These are phyloP conservation scores for Salix exigua DNA, from an alignment of 345 rosid genomes.

Conservation along the genomic window DNA sequence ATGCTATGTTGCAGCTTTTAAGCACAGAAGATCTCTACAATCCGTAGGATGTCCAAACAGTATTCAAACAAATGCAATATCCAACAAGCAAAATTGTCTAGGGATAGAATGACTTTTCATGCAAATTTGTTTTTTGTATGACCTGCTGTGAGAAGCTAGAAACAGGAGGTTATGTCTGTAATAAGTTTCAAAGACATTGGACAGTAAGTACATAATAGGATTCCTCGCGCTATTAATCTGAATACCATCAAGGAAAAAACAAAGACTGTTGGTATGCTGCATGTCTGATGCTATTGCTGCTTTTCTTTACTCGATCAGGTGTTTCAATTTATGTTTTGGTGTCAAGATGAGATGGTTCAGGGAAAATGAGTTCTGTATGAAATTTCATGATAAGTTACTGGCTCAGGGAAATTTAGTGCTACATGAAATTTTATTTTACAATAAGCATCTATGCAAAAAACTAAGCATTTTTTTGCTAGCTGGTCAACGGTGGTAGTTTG, in stretches of 20 bases:
- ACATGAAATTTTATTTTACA: neutral
- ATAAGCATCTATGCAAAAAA: neutral
- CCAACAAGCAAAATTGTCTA: neutral
- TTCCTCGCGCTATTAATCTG: neutral
- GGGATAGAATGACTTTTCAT: neutral
- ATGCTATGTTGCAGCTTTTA: neutral
- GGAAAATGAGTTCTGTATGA: neutral
- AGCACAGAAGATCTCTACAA: neutral
- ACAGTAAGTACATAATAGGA: neutral
- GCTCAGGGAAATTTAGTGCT: neutral
- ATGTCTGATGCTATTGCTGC: neutral
- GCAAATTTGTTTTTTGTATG: neutral
- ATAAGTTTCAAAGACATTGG: neutral
- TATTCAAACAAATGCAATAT: neutral
- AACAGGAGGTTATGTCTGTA: neutral
- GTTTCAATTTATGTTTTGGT: neutral
- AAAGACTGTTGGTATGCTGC: neutral
- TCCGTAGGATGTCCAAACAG: neutral
- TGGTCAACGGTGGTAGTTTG: neutral
- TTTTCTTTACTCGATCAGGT: neutral
- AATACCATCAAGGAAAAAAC: neutral
- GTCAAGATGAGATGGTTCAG: neutral
- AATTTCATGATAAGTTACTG: neutral
- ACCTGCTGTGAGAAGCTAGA: neutral
- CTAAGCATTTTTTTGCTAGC: neutral